Conservation (phyloP, 2,329 filamentous ascomycete genomes). For the Penicillium sp. region DNA sequence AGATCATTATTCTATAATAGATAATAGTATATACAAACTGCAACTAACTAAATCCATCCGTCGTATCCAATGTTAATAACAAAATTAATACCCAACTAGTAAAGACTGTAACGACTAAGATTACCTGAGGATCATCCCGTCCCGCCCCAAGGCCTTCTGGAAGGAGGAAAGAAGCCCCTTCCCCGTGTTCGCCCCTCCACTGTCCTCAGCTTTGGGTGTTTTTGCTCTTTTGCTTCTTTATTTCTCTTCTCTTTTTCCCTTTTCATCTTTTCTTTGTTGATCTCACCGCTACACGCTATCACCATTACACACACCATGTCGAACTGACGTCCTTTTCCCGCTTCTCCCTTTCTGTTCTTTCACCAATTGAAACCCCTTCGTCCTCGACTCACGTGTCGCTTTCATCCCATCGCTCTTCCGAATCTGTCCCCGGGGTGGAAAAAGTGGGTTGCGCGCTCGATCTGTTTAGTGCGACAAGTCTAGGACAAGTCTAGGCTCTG, state of each 20-base stretch:
- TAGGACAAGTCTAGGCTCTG: slow-evolving; percentile 4
- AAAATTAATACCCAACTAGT: neutral
- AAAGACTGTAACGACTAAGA: neutral
- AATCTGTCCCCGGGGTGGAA: neutral
- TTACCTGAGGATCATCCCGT: slow-evolving; percentile 19
- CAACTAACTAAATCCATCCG: too few relatives aligned
- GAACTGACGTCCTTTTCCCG: slow-evolving; percentile 13
- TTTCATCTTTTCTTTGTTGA: slow-evolving; percentile 6
- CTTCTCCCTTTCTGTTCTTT: neutral
- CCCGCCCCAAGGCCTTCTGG: slow-evolving; percentile 19
- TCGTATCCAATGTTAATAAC: neutral
- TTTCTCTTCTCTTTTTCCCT: neutral
- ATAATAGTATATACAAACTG: neutral
- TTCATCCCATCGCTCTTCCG: neutral
- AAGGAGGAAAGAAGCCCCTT: slow-evolving; percentile 20
- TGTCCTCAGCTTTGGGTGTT: neutral
- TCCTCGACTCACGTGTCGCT: slow-evolving; percentile 7
- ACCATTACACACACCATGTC: slow-evolving; percentile 7
- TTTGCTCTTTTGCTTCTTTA: slow-evolving; percentile 9
- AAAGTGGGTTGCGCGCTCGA: slow-evolving; percentile 6
- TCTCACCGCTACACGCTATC: neutral
- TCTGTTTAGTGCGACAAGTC: neutral
- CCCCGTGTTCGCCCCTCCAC: slow-evolving; percentile 19
- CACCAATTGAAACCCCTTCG: slow-evolving; percentile 5
- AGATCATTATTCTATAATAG: neutral